A percentile compares a stretch with the other conserved stretches of the same genome.
These are phyloP conservation scores for Backusella parvicylindrica DNA, from an alignment of 192 early-diverging fungal genomes.

Conservation along the genomic window DNA sequence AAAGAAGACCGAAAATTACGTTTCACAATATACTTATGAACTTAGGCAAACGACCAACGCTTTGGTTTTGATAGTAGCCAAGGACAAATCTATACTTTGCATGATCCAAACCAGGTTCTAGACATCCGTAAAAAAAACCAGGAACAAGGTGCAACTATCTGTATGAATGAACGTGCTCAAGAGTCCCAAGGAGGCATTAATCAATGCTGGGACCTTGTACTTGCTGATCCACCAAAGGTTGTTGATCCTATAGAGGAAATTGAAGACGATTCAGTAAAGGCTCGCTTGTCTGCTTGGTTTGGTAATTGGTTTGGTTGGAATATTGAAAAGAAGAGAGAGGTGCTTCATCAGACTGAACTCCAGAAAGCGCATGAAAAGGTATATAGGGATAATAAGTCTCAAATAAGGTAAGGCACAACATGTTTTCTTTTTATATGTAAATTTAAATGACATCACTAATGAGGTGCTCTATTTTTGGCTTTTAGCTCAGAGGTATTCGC, in stretches of 20 bases:
- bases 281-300: constrained; percentile 10
- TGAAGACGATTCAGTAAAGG: background rate
- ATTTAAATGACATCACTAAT: background rate
- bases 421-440: background rate
- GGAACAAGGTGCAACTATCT: background rate
- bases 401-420: constrained; percentile 8
- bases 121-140: constrained; percentile 13
- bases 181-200: background rate
- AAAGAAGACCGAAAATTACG: background rate
- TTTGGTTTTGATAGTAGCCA: constrained; percentile 5
- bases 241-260: background rate
- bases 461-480: background rate
- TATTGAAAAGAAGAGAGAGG: background rate
- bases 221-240: constrained; percentile 1
- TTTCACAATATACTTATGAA: background rate
- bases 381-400: constrained; percentile 9
- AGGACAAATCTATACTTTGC: constrained; percentile 16
- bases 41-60: constrained; percentile 17
- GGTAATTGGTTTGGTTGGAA: constrained; percentile 21
- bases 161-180: constrained; percentile 3
- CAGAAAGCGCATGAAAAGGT: constrained; percentile 16
- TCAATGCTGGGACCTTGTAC: background rate
- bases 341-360: background rate
- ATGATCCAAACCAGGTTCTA: constrained; percentile 7
- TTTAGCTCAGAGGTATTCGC: constrained; percentile 39